A percentile compares a stretch with the other conserved stretches of the same genome.
phyloP scores from a whole-genome alignment of 768 basidiomycete species.

The Pleurotus eryngii region DNA sequence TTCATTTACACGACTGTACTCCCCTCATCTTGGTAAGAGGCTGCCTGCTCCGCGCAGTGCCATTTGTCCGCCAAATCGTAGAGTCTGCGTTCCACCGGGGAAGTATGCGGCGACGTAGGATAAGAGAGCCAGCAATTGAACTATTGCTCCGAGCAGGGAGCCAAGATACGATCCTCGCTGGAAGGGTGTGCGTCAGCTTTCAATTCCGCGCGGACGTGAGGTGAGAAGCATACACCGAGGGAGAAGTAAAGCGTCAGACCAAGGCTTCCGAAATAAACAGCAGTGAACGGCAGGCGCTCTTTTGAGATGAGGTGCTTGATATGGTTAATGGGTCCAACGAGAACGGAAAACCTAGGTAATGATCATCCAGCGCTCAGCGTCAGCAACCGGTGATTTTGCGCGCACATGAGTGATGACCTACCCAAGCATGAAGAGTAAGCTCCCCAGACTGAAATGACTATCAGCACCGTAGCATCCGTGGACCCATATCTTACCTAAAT shows the following conservation, averaged over 20 bases:
- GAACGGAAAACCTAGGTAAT: slow-evolving; percentile 65
- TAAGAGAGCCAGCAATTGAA: slow-evolving; percentile 82
- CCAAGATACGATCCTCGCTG: slow-evolving; percentile 85
- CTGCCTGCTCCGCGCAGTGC: slow-evolving; percentile 82
- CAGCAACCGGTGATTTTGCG: not conserved
- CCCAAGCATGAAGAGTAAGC: slow-evolving; percentile 95
- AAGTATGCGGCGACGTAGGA: slow-evolving; percentile 94
- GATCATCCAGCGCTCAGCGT: not conserved
- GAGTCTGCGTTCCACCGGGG: slow-evolving; percentile 77
- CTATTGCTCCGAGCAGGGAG: slow-evolving; percentile 74
- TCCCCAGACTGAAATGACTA: slow-evolving; percentile 84
- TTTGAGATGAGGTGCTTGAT: slow-evolving; percentile 80
- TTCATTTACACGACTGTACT: too few relatives aligned
- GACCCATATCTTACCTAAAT: not conserved
- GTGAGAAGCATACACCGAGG: slow-evolving; percentile 63
- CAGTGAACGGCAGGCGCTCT: slow-evolving; percentile 82
- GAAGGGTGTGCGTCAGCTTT: not conserved
- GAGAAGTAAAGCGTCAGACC: slow-evolving; percentile 90
- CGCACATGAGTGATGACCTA: slow-evolving; percentile 20
- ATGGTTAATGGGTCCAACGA: slow-evolving; percentile 89
- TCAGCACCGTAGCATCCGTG: slow-evolving; percentile 72
- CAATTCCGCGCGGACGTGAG: not conserved
- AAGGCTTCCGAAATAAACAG: slow-evolving; percentile 79
- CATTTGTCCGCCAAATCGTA: slow-evolving; percentile 76
- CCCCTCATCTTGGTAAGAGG: slow-evolving; percentile 67